Base-by-base conservation (phyloP, 495 filamentous ascomycete species). In the Podospora sp. region DNA sequence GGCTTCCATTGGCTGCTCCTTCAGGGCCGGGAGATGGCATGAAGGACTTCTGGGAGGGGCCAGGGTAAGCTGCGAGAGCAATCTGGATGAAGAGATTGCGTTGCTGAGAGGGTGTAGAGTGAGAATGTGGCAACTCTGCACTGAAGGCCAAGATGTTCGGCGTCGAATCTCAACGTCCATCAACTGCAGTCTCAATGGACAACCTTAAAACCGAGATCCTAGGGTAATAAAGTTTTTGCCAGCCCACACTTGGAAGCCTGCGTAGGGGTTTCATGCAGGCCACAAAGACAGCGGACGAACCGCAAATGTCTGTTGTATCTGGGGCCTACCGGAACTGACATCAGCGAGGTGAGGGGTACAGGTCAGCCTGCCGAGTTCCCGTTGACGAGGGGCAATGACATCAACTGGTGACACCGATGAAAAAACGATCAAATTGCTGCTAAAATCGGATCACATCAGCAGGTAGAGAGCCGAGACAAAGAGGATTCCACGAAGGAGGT, bases 31-130 rank as follows among this genome's bases (percentile, higher is more conserved):
- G 14, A 35, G 9, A 60, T 22, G 57, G 29, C 57, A 60, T 21
- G 26, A 60, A 12, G 57, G 57, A 60, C 24, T 25, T 21, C 29
- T 35, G 57, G 25, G 57, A 16, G 56, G 57, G 25, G 57, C 26
- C 26, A 36, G 26, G 57, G 57, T 35, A 6, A 29, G 57, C 57
- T 36, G 57, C 20, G 29, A 29, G 29, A 58, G 57, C 29, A 60
- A 60, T 60, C 57, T 60, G 57, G 25, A 20, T 60, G 57, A 60
- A 36, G 57, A 60, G n/a, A 29, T 29, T 36, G n/a, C 7, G 25
- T n/a, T 35, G 18, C 57, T 33, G 57, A 60, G 57, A 60, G 12
- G 57, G 57, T 60, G 57, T 60, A 8, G 29, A 35, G 29, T 21
- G 25, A 22, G 26, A 6, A 14, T 27, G 57, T 27, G 25, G 57